These are phyloP conservation scores for Grigorovia yakushimaensis DNA, from an alignment of 805 yeast species.

Conservation along the genomic window DNA sequence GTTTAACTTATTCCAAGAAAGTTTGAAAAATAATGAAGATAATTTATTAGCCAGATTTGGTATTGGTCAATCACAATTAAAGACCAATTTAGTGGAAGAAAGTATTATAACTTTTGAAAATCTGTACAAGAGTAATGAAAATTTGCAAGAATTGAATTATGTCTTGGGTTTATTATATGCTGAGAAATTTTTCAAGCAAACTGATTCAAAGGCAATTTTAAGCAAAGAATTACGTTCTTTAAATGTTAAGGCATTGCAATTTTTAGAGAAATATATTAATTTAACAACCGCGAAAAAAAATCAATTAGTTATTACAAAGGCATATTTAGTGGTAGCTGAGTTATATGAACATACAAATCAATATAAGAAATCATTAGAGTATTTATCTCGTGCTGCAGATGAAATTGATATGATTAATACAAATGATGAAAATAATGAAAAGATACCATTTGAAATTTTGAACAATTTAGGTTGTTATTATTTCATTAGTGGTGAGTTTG, in stretches of 20 bases:
- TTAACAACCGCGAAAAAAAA: conserved; percentile 43
- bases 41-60: conserved; percentile 71
- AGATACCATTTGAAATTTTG: conserved; percentile 45
- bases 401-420: conserved; percentile 29
- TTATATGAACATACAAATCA: conserved; percentile 57
- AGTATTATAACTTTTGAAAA: conserved; percentile 80
- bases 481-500: conserved; percentile 51
- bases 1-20: conserved; percentile 60
- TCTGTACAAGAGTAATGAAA: conserved; percentile 53
- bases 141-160: conserved; percentile 63
- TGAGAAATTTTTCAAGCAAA: conserved; percentile 30
- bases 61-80: conserved; percentile 72
- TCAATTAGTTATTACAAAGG: conserved; percentile 54
- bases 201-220: conserved; percentile 12
- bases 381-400: conserved; percentile 52
- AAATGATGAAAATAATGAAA: conserved; percentile 15
- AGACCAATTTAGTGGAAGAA: conserved; percentile 67
- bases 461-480: conserved; percentile 83
- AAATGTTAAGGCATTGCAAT: conserved; percentile 45
- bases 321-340: conserved; percentile 58
- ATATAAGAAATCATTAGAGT: conserved; percentile 54
- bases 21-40: conserved; percentile 53
- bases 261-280: conserved; percentile 62
- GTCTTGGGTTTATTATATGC: conserved; percentile 70
- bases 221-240: conserved; percentile 12